Evolutionary conservation across 2,329 filamentous ascomycete genomes (phyloP).

Genomic region (Nemania serpens): DNA sequence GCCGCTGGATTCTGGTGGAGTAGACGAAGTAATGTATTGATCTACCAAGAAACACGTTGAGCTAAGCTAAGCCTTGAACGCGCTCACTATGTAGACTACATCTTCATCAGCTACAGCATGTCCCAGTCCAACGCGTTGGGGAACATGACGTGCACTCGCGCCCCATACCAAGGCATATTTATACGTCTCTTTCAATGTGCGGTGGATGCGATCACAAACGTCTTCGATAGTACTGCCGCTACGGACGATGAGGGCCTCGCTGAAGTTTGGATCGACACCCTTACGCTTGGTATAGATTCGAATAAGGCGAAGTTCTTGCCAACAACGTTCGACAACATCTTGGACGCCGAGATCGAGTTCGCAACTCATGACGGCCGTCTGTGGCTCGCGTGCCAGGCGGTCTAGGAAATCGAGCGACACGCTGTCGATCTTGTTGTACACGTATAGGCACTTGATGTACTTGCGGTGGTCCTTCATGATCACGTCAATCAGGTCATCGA

Average conservation of each 20-base stretch:
- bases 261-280: slow-evolving; percentile 85
- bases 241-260: slow-evolving; percentile 90
- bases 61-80: slow-evolving; percentile 58
- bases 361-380: slow-evolving; percentile 97
- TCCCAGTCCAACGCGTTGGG: slow-evolving; percentile 85
- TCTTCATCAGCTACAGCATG: slow-evolving; percentile 77
- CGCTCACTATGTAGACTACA: slow-evolving; percentile 70
- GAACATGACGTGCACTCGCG: slow-evolving; percentile 90
- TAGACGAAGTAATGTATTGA: slow-evolving; percentile 9
- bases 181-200: slow-evolving; percentile 95
- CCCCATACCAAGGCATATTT: slow-evolving; percentile 99
- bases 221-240: slow-evolving; percentile 90
- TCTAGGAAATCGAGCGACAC: slow-evolving; percentile 94
- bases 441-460: slow-evolving; percentile 93
- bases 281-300: slow-evolving; percentile 97
- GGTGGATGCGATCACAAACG: slow-evolving; percentile 93
- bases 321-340: slow-evolving; percentile 93
- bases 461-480: slow-evolving; percentile 99
- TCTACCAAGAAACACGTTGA: slow-evolving; percentile 27
- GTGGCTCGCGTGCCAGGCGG: slow-evolving; percentile 85
- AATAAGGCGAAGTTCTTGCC: slow-evolving; percentile 89
- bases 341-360: slow-evolving; percentile 91
- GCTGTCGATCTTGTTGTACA: slow-evolving; percentile 99
- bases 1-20: neutral
- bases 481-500: slow-evolving; percentile 98